Base-by-base conservation (phyloP, 345 rosid genomes). In the Acer negundo region DNA sequence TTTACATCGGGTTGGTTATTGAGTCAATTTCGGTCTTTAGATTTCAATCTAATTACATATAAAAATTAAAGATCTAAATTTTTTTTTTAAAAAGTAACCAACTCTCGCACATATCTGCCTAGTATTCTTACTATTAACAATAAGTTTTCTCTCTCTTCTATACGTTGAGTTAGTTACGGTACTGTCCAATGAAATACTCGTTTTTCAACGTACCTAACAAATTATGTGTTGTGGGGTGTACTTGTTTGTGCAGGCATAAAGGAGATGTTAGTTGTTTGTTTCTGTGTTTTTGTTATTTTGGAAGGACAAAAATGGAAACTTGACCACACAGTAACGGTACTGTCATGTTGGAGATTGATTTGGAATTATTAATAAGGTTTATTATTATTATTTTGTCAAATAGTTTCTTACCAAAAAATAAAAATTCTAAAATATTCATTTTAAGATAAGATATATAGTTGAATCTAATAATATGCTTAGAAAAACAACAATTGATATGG, bases 171-270 rank as follows among this genome's bases (percentile, higher is more conserved):
- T 23, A 1, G 72, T 47, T 2, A 46, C 58, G 10, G 72, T 46
- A 11, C 72, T 10, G 5, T 12, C 49, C 72, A 20, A 23, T 20
- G 72, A 70, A 28, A 62, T 8, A 2, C 7, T 6, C 17, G 0
- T 9, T 23, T 3, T 63, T 63, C 40, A 26, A 40, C 67, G 67
- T 63, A 63, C 67, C 67, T 63, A 26, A 63, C 67, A 62, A 62
- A 9, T 63, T 26, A 7, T 59, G 63, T 9, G 20, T 20, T 19
- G 55, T 53, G 6, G 64, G 22, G 10, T 2, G 64, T 59, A 59
- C 40, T 63, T 63, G 8, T 63, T 63, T 63, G 40, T 4, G 38
- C 35, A 63, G 40, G 40, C 35, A 15, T 26, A 59, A 59, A 59
- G 23, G 63, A 59, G 26, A 59, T 59, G 63, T 20, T 59, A 59